phyloP scores from a whole-genome alignment of 805 yeast species.

The Pichia eremophila region DNA sequence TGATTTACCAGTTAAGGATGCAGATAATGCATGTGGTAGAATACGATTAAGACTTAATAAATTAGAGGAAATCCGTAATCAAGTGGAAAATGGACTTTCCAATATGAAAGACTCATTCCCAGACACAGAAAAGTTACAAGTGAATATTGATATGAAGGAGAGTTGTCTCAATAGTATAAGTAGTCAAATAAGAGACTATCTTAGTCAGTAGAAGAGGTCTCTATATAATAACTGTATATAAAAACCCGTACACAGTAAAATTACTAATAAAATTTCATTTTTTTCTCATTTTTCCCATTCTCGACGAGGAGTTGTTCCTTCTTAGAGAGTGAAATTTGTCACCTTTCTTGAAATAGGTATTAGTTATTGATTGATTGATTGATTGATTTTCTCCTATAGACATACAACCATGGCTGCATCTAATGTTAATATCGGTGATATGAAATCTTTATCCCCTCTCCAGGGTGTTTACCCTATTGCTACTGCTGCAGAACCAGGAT shows the following conservation, averaged over 20 bases:
- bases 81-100: conserved; percentile 24
- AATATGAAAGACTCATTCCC: background rate
- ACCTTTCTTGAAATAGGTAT: no score
- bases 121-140: no score
- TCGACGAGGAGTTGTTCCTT: no score
- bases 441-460: conserved; percentile 47
- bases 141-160: no score
- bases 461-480: conserved; percentile 44
- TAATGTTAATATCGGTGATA: conserved; percentile 42
- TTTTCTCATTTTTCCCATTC: no score
- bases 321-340: no score
- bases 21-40: conserved; percentile 36
- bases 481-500: conserved; percentile 39
- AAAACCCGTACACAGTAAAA: no score
- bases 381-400: background rate
- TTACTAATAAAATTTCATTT: no score
- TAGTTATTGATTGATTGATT: background rate
- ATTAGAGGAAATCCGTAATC: conserved; percentile 21
- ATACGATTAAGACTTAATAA: conserved; percentile 32
- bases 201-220: no score
- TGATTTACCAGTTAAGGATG: conserved; percentile 33
- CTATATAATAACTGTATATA: no score
- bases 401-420: conserved; percentile 20
- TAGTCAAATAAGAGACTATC: no score
- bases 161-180: no score